Base-by-base conservation (phyloP, 306 rosid species). In the Pueraria montana region DNA sequence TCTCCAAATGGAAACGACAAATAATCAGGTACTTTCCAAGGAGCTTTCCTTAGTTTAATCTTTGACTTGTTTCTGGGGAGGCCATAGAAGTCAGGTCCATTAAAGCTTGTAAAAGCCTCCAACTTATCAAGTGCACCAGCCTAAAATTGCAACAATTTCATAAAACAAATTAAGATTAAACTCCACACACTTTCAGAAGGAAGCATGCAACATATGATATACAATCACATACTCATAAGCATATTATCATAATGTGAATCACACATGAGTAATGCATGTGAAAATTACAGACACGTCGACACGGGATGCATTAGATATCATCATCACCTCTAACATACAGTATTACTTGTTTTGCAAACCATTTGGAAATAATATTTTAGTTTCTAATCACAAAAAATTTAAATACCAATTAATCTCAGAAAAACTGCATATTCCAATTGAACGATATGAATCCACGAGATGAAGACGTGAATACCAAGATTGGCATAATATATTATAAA, bases 61-160 rank as follows among this genome's bases (percentile, higher is more conserved):
- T 91, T 93, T 18, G 85, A 84, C 40, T 87, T 82, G 89, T 92
- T 95, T 84, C 97, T 82, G 20, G 98, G 97, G 67, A 95, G 92
- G 34, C 98, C 94, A 81, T 95, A 95, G 85, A 95, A 95, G 86
- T 95, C 98, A n/a, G 98, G 95, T 70, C 98, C 98, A 84, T 93
- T 95, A 45, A 95, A 95, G 88, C 98, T 93, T 77, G 97, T 86
- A 85, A 95, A 95, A 36, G 98, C 96, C 84, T 95, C 98, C 80
- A 95, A 87, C 87, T 91, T 93, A 85, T 89, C 94, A 2, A 95
- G 92, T 42, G 94, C 97, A 76, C 94, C 97, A 34, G 93, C 97
- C 98, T 95, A 62, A 65, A 82, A 77, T 21, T 48, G 88, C 88
- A 34, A 85, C 66, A 74, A 23, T 67, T 79, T 76, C 32, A 69